Conservation (phyloP, 148 eudicot genomes). For the Talinum fruticosum region DNA sequence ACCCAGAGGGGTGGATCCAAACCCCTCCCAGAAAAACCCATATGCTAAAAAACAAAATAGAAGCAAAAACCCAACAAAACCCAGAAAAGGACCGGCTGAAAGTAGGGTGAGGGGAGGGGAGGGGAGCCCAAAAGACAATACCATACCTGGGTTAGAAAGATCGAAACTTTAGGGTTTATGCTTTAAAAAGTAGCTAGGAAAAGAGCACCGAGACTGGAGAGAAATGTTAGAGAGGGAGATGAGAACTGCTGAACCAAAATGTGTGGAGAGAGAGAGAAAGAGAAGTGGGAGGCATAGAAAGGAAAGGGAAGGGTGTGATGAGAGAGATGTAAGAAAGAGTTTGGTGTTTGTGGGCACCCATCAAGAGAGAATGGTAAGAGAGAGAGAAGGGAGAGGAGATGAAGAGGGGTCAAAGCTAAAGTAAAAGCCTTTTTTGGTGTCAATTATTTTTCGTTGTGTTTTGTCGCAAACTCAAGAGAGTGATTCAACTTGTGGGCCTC, state of each 20-base stretch:
- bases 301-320: conserved; percentile 4
- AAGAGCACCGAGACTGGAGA: conserved; percentile 18
- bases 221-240: neutral
- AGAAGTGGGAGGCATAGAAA: conserved; percentile 11
- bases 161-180: conserved; percentile 42
- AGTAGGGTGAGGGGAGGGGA: neutral
- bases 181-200: conserved; percentile 21
- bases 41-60: conserved; percentile 33
- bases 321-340: conserved; percentile 26
- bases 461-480: conserved; percentile 38
- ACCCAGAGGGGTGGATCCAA: conserved; percentile 36
- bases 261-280: conserved; percentile 24
- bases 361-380: conserved; percentile 2
- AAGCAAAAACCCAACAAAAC: conserved; percentile 38
- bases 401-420: conserved; percentile 31
- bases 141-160: conserved; percentile 43
- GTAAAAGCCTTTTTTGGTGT: conserved; percentile 29
- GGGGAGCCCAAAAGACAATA: conserved; percentile 26
- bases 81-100: conserved; percentile 32
- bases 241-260: conserved; percentile 10
- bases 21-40: conserved; percentile 31
- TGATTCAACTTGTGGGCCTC: conserved; percentile 58
- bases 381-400: neutral
- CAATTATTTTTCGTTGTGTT: conserved; percentile 35
- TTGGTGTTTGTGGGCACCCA: conserved; percentile 42